phyloP scores from a whole-genome alignment of 202 grass and related monocot species.

The Carex sylvatica region DNA sequence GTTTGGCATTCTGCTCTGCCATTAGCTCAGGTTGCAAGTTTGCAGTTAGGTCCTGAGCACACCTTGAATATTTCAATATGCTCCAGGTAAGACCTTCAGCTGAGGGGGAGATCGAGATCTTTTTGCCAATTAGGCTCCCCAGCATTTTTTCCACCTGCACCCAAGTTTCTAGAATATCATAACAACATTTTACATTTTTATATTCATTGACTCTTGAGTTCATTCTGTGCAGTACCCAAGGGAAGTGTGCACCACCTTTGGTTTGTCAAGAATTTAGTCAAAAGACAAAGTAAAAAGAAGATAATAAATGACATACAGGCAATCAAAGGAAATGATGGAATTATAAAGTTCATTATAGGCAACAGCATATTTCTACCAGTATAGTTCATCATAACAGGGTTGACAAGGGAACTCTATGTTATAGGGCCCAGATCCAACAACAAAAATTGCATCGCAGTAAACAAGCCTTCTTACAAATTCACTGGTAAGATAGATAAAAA shows the following conservation, averaged over 20 bases:
- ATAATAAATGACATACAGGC: background rate
- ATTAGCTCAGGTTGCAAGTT: constrained; percentile 37
- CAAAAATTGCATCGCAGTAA: background rate
- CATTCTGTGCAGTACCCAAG: background rate
- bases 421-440: background rate
- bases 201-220: background rate
- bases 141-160: constrained; percentile 56
- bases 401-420: background rate
- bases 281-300: background rate
- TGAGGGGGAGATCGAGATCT: constrained; percentile 41
- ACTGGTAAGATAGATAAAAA: background rate
- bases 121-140: constrained; percentile 47
- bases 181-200: background rate
- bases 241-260: background rate
- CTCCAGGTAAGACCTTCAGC: constrained; percentile 51
- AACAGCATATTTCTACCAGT: background rate
- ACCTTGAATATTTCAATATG: constrained; percentile 55
- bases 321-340: background rate
- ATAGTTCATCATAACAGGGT: background rate
- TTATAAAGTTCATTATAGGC: background rate
- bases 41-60: constrained; percentile 13
- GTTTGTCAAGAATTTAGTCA: background rate
- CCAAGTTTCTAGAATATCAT: constrained; percentile 24
- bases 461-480: background rate
- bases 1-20: constrained; percentile 49